Percentiles rank a stretch among this genome's conserved stretches.
These are phyloP conservation scores for Auricularia cornea DNA, from an alignment of 768 basidiomycete species.

Conservation along the genomic window DNA sequence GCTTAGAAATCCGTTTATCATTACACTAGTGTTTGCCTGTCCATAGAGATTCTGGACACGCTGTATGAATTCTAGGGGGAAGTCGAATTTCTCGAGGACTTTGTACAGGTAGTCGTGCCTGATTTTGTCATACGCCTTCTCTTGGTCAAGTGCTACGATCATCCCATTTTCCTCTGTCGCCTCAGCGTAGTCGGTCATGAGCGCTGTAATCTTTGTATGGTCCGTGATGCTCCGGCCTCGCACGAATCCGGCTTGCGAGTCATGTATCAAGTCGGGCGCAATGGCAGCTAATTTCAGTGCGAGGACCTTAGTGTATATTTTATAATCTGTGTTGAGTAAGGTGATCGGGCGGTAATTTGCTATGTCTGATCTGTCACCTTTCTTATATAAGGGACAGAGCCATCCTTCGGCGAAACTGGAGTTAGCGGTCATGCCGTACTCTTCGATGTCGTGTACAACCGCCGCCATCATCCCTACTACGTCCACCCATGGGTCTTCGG, in stretches of 20 bases:
- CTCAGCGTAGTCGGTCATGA: conserved; percentile 10
- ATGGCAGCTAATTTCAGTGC: conserved; percentile 1
- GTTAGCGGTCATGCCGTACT: neutral
- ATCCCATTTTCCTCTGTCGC: conserved; percentile 9
- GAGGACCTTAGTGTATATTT: conserved; percentile 12
- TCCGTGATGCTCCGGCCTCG: conserved; percentile 9
- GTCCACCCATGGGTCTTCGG: neutral
- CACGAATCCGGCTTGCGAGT: conserved; percentile 15
- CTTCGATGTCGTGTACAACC: neutral
- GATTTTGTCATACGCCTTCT: conserved; percentile 16
- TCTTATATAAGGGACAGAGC: conserved; percentile 15
- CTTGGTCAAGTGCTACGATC: conserved; percentile 11
- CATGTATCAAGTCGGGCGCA: neutral
- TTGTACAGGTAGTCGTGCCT: conserved; percentile 13
- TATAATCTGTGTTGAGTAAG: conserved; percentile 16
- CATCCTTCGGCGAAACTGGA: conserved; percentile 16
- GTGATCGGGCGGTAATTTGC: conserved; percentile 16
- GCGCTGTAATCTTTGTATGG: conserved; percentile 6
- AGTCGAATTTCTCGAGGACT: neutral
- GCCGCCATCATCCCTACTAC: neutral
- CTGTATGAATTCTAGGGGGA: conserved; percentile 13
- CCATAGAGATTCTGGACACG: conserved; percentile 13
- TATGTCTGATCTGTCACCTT: conserved; percentile 7
- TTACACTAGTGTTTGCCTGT: conserved; percentile 8
- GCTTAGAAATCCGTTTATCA: conserved; percentile 9